A percentile compares a stretch with the other conserved stretches of the same genome.
Conservation (phyloP, 169 alveolate genomes). For the Sarcocystis neurona region DNA sequence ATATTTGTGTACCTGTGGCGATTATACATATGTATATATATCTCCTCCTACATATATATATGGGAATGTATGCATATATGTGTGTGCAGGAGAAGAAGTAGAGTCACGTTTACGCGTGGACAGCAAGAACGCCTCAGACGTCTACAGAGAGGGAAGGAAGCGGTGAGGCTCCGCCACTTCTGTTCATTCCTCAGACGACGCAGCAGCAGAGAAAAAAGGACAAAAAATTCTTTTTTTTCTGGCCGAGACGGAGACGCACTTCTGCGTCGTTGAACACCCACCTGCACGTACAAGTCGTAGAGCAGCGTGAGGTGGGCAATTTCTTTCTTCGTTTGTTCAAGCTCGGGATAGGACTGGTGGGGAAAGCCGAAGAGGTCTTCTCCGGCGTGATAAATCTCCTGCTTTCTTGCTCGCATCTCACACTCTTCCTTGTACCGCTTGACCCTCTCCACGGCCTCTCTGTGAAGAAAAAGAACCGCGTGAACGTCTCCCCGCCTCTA, state of each 20-base stretch:
- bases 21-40: no score
- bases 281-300: conserved; percentile 87
- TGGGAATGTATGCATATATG: no score
- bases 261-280: neutral
- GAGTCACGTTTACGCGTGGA: no score
- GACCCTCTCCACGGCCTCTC: conserved; percentile 86
- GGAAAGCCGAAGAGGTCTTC: conserved; percentile 93
- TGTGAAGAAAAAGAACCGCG: conserved; percentile 70
- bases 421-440: conserved; percentile 83
- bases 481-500: conserved; percentile 66
- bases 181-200: no score
- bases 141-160: no score
- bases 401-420: conserved; percentile 78
- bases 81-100: no score
- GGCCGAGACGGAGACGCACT: neutral
- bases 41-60: no score
- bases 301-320: conserved; percentile 89
- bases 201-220: no score
- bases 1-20: neutral
- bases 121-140: no score
- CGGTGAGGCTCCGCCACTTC: no score
- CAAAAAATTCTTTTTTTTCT: no score
- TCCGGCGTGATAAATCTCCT: conserved; percentile 90
- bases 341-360: conserved; percentile 91
- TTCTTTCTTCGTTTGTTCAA: conserved; percentile 92